Base-by-base conservation (phyloP, 116 monocot genomes). In the Phalaenopsis hybrid region DNA sequence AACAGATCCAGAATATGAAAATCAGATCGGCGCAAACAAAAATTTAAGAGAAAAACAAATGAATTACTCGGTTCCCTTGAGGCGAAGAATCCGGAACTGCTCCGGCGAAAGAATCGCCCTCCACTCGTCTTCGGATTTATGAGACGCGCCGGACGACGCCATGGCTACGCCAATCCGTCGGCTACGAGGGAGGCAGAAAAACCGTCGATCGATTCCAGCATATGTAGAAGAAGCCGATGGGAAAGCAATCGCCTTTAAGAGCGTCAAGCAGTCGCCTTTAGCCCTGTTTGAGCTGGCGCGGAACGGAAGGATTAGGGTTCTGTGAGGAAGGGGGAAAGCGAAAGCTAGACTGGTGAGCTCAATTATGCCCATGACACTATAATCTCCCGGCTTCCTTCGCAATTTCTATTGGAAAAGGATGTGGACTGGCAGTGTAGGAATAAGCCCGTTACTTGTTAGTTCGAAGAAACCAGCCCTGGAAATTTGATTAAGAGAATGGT, bases 41-140 rank as follows among this genome's bases (percentile, higher is more conserved):
- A 67, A 67, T 67, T 23, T 23, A 11, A 67, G 55, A 55, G 15
- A 3, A 55, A 15, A 55, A 55, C 15, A 55, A 15, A 55, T 55
- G 13, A 46, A 44, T 83, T 90, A 94, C 96, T 97, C 96, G 15
- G 96, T 97, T 15, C 92, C 94, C 88, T 97, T 97, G 76, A 81
- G 81, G 67, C 97, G 89, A 45, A 97, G 94, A 69, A 97, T 97
- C 59, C 95, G 92, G 80, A 97, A 97, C 90, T 97, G 97, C 90
- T 97, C 93, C 44, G 97, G 90, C 34, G 91, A 89, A 45, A 97
- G 94, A 57, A 93, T 43, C 4, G 97, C 90, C 77, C 87, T 81
- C 97, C 97, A 97, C 77, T 97, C 97, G 84, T 93, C 97, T 84
- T 97, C 97, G 48, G 89, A 86, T 85, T 92, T 97, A 84, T 84